These are phyloP conservation scores for Dryas drummondii DNA, from an alignment of 306 rosid species.

Conservation along the genomic window DNA sequence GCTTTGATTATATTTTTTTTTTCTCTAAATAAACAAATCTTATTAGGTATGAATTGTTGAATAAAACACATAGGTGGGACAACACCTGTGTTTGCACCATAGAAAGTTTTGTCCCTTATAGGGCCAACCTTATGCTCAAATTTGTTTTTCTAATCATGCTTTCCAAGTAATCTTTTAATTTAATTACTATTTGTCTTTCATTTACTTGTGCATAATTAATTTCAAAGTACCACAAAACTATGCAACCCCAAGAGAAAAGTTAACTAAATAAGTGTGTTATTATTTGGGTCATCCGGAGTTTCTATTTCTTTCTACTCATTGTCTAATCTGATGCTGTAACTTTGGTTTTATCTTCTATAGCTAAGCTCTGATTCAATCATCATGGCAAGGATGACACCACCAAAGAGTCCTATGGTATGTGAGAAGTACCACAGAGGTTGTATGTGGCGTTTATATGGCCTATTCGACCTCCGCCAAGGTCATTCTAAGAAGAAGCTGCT, in stretches of 20 bases:
- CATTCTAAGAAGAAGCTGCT: constrained; percentile 41
- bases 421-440: constrained; percentile 53
- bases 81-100: neutral
- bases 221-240: neutral
- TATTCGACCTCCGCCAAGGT: constrained; percentile 49
- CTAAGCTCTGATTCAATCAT: constrained; percentile 20
- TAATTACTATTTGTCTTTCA: neutral
- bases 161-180: neutral
- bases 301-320: neutral
- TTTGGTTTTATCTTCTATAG: constrained; percentile 7
- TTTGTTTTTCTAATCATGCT: neutral
- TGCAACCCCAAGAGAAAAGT: neutral
- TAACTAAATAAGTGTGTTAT: neutral
- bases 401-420: constrained; percentile 40
- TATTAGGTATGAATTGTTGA: constrained; percentile 10
- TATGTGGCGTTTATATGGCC: constrained; percentile 49
- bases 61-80: constrained; percentile 22
- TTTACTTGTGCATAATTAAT: neutral
- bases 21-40: constrained; percentile 6
- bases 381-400: constrained; percentile 59
- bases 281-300: neutral
- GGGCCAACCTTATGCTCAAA: neutral
- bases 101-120: constrained; percentile 14
- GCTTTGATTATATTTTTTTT: neutral
- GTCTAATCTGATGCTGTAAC: constrained; percentile 5